Percentiles rank a stretch among this genome's conserved stretches.
Evolutionary conservation across 140 eudicot species (phyloP).

Genomic region (Stevia rebaudiana): DNA sequence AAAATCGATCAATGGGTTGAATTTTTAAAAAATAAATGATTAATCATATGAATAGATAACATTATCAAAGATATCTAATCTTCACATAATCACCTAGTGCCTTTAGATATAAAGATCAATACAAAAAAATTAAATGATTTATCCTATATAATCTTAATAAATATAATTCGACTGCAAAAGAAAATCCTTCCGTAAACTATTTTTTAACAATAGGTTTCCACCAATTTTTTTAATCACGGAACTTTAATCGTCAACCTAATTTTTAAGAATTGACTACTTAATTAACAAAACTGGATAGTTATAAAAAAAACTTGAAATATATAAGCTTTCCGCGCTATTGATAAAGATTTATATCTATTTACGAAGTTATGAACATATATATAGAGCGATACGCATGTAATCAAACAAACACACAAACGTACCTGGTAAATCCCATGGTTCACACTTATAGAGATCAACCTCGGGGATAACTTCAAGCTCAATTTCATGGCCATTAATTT

Average conservation of each 20-base stretch:
- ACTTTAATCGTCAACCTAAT: too few species aligned
- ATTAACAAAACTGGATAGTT: not conserved
- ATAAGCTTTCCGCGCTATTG: not conserved
- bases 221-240: too few species aligned
- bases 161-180: slow-evolving; percentile 24
- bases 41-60: too few species aligned
- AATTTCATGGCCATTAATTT: slow-evolving; percentile 76
- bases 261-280: too few species aligned
- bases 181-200: not conserved
- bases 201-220: too few species aligned
- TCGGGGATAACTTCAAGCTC: slow-evolving; percentile 94
- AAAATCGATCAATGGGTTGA: not conserved
- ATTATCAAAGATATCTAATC: too few species aligned
- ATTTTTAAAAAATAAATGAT: too few species aligned
- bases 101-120: too few species aligned
- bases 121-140: too few species aligned
- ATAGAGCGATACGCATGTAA: not conserved
- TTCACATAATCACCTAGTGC: too few species aligned
- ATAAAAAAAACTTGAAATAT: not conserved
- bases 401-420: not conserved
- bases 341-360: not conserved
- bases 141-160: not conserved
- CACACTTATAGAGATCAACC: slow-evolving; percentile 99
- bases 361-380: slow-evolving; percentile 7
- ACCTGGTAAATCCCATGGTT: slow-evolving; percentile 99